Evolutionary conservation across 1,139 yeast species (phyloP), one percentile per base, ranked within the genome.

Genomic region (Suhomyces ambrosiae): DNA sequence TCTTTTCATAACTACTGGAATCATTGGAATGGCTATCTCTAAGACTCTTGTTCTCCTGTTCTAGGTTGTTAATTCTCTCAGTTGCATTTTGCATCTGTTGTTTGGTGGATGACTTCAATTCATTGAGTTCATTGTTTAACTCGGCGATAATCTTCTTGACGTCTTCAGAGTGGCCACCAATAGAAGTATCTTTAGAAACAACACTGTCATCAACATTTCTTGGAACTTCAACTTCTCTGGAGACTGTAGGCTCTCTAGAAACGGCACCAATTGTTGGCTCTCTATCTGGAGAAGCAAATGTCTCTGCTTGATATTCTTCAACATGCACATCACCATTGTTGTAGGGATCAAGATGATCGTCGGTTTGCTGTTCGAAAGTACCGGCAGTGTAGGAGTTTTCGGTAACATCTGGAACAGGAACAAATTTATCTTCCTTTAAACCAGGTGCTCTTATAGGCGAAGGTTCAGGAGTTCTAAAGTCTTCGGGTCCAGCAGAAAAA

Each of bases 41-140:
- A 37, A 74, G 54, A 5, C 44, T 40, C 2, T 45, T 24, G 45
- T 76, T 74, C 47, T 76, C 79, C 6, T 47, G 35, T 49, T 79
- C 82, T 33, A 80, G 59, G n/a, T 47, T 49, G 25, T 58, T 56
- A 32, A 80, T 78, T 44, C 69, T 73, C 28, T 69, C 71, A 32
- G 78, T 72, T 1, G 86, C 86, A 40, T 62, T 61, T 48, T 67
- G 72, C 58, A 80, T 79, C 47, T 78, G 80, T 4, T 60, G 57
- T 39, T 67, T 71, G 6, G 85, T 71, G 5, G 76, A 63, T 7
- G 60, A 40, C 46, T 68, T 76, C 48, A 80, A 61, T 17, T 63
- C 61, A 23, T 61, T 63, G 37, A 80, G 58, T 45, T 80, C 82
- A 17, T 54, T 52, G 14, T 79, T 74, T 34, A 79, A 59, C 32